Percentiles rank a stretch among this genome's conserved stretches.
phyloP scores from a whole-genome alignment of 2,329 filamentous ascomycete genomes.

The Sporothrix dimorphospora region DNA sequence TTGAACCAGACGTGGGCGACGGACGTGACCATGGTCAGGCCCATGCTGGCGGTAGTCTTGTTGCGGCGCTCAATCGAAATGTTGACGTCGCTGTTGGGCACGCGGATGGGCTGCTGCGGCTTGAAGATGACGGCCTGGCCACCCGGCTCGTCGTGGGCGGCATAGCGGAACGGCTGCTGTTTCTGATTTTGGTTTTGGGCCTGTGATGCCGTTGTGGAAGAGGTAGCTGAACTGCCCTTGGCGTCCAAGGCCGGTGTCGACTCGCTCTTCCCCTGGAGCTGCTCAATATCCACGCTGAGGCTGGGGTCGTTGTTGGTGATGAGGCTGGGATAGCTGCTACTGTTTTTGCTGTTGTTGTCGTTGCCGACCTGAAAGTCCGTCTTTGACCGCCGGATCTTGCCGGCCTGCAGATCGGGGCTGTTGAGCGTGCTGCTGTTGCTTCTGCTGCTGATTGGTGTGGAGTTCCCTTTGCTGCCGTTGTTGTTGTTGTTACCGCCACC shows the following conservation, averaged over 20 bases:
- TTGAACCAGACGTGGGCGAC: conserved; percentile 99
- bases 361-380: not conserved
- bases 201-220: not conserved
- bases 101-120: conserved; percentile 66
- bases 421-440: not conserved
- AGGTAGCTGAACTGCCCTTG: not conserved
- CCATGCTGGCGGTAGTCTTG: conserved; percentile 73
- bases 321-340: not conserved
- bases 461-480: too few relatives aligned
- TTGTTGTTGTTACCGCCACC: conserved; percentile 8
- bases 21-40: conserved; percentile 86
- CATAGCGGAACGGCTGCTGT: conserved; percentile 13
- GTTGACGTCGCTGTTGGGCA: conserved; percentile 85
- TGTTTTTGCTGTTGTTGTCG: not conserved
- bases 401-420: not conserved
- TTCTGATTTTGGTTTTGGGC: not conserved
- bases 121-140: conserved; percentile 79
- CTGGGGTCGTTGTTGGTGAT: not conserved
- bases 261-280: conserved; percentile 8
- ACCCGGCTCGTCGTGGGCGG: conserved; percentile 50
- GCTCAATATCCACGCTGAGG: not conserved
- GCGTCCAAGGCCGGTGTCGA: conserved; percentile 14
- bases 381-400: not conserved
- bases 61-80: conserved; percentile 87
- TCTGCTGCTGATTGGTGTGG: not conserved